Base-by-base conservation (phyloP, 176 grass and related monocot genomes). In the Triticum turgidum region DNA sequence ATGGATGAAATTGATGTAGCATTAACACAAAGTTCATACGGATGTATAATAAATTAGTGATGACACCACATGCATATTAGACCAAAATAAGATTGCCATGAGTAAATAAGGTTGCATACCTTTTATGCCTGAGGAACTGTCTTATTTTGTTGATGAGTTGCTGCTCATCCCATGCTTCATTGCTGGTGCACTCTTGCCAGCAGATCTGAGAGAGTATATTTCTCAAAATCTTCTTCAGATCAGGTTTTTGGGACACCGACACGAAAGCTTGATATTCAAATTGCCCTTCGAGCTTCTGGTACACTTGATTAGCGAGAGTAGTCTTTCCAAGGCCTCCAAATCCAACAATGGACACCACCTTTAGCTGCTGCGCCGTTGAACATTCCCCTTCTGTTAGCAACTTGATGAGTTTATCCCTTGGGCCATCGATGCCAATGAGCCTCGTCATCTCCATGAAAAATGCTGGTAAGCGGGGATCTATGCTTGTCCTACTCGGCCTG, bases 261-360 rank as follows among this genome's bases (percentile, higher is more conserved):
- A 83, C 49, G 5, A 83, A 83, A 83, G 66, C 81, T 25, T 69
- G 45, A 39, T 49, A 83, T 30, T 71, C 45, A 71, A 72, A 83
- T 72, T 58, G 51, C 30, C 81, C 81, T 25, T 83, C 20, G 7
- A 83, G 81, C 45, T 83, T 69, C 47, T 12, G 21, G 81, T 37
- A 15, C 49, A 72, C 81, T 56, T 72, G 30, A 24, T 83, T 83
- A 18, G 81, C 81, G 4, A 61, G 32, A 71, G 81, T 83, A 6
- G 81, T 83, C 33, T 83, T 83, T 56, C 81, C 81, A 38, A 83
- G 45, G 42, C 81, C 66, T 56, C 66, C 80, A 71, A 58, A 83
- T 27, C 81, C 81, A 56, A 82, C 44, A 20, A 82, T 69, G 4
- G 80, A 82, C 41, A 22, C 32, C 21, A 83, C 81, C 67, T 61